Evolutionary conservation across 345 rosid genomes (phyloP).

Genomic region (Gossypium sturtianum): DNA sequence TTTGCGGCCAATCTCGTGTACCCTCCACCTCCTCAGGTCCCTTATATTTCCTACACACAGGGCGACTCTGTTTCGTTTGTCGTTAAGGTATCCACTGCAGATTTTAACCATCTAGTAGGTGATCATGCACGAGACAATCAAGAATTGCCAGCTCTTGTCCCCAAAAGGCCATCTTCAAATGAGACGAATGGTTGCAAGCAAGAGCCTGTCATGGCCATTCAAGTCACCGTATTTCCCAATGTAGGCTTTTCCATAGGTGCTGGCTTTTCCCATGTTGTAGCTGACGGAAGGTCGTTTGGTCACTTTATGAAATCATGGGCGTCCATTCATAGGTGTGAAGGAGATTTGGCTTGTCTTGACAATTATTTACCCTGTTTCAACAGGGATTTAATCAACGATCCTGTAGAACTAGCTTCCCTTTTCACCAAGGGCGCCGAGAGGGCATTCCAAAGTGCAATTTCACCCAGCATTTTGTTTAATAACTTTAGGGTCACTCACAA

Average conservation of each 20-base stretch:
- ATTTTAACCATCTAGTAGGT: conserved; percentile 18
- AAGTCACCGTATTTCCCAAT: conserved; percentile 30
- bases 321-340: not conserved
- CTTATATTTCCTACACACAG: conserved; percentile 18
- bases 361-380: conserved; percentile 11
- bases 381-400: conserved; percentile 22
- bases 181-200: not conserved
- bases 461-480: not conserved
- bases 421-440: conserved; percentile 24
- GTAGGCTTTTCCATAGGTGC: not conserved
- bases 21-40: conserved; percentile 20
- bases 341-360: not conserved
- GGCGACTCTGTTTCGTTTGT: conserved; percentile 19
- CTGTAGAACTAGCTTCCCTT: conserved; percentile 15
- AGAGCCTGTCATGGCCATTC: conserved; percentile 26
- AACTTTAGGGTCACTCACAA: conserved; percentile 24
- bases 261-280: conserved; percentile 29
- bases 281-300: conserved; percentile 35
- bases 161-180: conserved; percentile 8
- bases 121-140: conserved; percentile 14
- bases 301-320: conserved; percentile 37
- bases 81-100: conserved; percentile 17
- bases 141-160: conserved; percentile 20
- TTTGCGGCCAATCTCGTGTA: conserved; percentile 25
- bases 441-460: not conserved